phyloP scores from a whole-genome alignment of 345 rosid species.

The Cardamine chenopodiifolia region DNA sequence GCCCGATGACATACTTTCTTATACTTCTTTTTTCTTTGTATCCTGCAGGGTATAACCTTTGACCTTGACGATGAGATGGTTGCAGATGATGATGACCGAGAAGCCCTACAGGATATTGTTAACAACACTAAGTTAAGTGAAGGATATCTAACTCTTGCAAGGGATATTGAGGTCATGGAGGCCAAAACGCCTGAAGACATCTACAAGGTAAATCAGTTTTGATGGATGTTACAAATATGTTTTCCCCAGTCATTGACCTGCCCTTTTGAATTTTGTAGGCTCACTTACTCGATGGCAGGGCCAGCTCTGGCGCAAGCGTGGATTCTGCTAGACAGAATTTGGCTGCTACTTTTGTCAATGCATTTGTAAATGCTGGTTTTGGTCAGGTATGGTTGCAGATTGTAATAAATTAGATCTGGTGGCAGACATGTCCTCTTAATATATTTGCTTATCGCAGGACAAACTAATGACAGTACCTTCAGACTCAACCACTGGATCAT shows the following conservation, averaged over 20 bases:
- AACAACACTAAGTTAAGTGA: constrained; percentile 82
- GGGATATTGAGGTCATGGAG: constrained; percentile 99
- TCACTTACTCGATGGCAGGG: constrained; percentile 94
- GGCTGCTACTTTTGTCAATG: constrained; percentile 98
- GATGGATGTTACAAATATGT: constrained; percentile 12
- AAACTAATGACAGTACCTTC: constrained; percentile 86
- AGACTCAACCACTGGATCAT: constrained; percentile 70
- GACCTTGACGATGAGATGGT: constrained; percentile 79
- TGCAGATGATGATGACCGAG: constrained; percentile 74
- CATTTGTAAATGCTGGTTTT: constrained; percentile 99
- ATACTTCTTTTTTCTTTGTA: neutral
- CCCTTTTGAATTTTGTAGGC: constrained; percentile 53
- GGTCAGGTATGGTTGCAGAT: constrained; percentile 66
- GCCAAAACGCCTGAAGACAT: constrained; percentile 96
- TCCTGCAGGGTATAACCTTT: constrained; percentile 68
- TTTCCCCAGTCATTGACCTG: constrained; percentile 27
- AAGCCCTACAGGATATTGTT: constrained; percentile 75
- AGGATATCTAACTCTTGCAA: constrained; percentile 96
- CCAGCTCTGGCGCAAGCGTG: constrained; percentile 76
- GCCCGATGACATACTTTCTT: constrained; percentile 10
- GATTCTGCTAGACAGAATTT: constrained; percentile 97
- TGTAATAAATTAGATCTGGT: neutral
- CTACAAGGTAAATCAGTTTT: constrained; percentile 66
- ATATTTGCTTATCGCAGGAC: constrained; percentile 56
- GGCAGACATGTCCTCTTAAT: constrained; percentile 12